A percentile compares a stretch with the other conserved stretches of the same genome.
These are phyloP conservation scores for Hawksworthiomyces lignivorus DNA, from an alignment of 2,329 filamentous ascomycete species.

Conservation along the genomic window DNA sequence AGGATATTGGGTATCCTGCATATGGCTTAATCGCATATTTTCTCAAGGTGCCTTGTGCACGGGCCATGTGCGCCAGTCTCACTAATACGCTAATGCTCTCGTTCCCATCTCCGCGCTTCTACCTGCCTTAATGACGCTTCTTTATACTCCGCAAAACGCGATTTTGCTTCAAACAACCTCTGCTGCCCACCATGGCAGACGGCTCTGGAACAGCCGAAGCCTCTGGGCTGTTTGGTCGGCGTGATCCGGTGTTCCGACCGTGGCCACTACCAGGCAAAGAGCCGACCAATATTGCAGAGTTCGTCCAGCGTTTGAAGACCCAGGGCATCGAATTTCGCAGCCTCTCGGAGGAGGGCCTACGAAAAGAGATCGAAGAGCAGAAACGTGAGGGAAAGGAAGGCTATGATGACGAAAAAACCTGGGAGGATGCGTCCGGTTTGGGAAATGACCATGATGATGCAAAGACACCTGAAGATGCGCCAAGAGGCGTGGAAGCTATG, in stretches of 20 bases:
- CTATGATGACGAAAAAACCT: slow-evolving; percentile 35
- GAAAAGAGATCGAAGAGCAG: slow-evolving; percentile 54
- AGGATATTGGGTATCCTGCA: no score
- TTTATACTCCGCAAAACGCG: no score
- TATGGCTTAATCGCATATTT: no score
- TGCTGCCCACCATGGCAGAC: slow-evolving; percentile 7
- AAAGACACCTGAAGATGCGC: slow-evolving; percentile 18
- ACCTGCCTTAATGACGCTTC: no score
- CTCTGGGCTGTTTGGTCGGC: slow-evolving; percentile 11
- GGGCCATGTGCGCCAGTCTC: no score
- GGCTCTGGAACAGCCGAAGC: background rate
- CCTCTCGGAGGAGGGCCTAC: slow-evolving; percentile 66
- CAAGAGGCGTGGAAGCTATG: slow-evolving; percentile 29
- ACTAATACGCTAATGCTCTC: no score
- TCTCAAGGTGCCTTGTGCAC: no score
- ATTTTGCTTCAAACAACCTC: no score
- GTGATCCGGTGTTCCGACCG: slow-evolving; percentile 41
- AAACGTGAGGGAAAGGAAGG: slow-evolving; percentile 27
- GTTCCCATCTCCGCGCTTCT: no score
- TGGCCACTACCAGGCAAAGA: slow-evolving; percentile 51
- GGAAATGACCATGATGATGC: slow-evolving; percentile 27
- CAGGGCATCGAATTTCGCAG: slow-evolving; percentile 77
- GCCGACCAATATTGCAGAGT: slow-evolving; percentile 58
- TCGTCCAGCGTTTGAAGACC: slow-evolving; percentile 70
- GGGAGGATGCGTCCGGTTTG: no score